These are phyloP conservation scores for Neurospora africana DNA, from an alignment of 495 filamentous ascomycete genomes.

Conservation along the genomic window DNA sequence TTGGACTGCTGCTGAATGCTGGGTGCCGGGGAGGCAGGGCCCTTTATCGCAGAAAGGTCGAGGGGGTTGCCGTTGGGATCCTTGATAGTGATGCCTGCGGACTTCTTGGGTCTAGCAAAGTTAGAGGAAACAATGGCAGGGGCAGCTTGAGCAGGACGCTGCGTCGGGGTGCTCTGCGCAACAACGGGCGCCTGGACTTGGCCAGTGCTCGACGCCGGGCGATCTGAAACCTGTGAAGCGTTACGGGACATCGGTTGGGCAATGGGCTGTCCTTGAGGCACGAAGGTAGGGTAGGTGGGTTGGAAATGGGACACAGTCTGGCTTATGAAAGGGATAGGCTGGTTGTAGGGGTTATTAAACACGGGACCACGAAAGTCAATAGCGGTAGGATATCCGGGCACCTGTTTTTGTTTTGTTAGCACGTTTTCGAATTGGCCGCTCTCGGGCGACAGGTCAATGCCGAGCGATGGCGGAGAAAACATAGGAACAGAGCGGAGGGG, in stretches of 20 bases:
- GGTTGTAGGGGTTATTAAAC: conserved; percentile 31
- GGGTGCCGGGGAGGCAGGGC: conserved; percentile 35
- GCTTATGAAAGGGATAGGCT: conserved; percentile 34
- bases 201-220: conserved; percentile 69
- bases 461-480: conserved; percentile 26
- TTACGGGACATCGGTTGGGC: conserved; percentile 68
- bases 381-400: conserved; percentile 30
- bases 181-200: conserved; percentile 42
- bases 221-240: conserved; percentile 69
- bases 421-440: conserved; percentile 60
- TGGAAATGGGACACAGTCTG: conserved; percentile 35
- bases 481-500: conserved; percentile 22
- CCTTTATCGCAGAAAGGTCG: conserved; percentile 30
- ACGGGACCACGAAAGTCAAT: conserved; percentile 27
- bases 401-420: conserved; percentile 59
- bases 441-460: conserved; percentile 54
- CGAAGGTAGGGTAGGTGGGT: conserved; percentile 33
- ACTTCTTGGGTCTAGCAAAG: conserved; percentile 53
- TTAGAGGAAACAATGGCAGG: conserved; percentile 49
- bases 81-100: conserved; percentile 64
- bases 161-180: conserved; percentile 32
- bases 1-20: conserved; percentile 38
- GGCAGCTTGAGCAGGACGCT: conserved; percentile 47
- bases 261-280: conserved; percentile 40
- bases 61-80: conserved; percentile 56